A percentile compares a stretch with the other conserved stretches of the same genome.
Conservation (phyloP, 306 rosid species). For the Purshia tridentata region DNA sequence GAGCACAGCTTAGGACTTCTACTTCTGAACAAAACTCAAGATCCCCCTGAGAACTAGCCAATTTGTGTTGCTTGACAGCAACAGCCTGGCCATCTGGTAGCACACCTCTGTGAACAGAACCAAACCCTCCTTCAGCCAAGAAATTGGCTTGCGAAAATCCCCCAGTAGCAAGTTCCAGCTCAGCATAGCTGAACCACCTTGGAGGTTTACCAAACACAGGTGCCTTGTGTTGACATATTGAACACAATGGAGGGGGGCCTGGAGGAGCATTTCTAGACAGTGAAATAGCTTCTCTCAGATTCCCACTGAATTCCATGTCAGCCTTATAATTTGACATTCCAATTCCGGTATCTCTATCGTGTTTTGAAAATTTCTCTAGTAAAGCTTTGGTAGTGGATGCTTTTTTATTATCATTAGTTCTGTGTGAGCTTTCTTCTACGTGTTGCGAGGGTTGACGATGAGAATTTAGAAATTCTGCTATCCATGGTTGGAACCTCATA, state of each 20-base stretch:
- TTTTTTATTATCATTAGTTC: conserved; percentile 46
- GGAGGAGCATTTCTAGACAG: conserved; percentile 80
- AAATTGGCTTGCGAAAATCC: conserved; percentile 96
- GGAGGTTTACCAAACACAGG: conserved; percentile 99
- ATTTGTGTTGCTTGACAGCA: conserved; percentile 97
- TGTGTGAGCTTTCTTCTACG: conserved; percentile 48
- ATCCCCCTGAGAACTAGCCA: conserved; percentile 99
- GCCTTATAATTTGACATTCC: conserved; percentile 52
- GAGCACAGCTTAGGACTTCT: conserved; percentile 98
- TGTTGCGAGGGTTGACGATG: conserved; percentile 50
- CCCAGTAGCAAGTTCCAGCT: conserved; percentile 91
- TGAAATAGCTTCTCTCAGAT: conserved; percentile 84
- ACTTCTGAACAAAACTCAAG: conserved; percentile 94
- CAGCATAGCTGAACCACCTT: conserved; percentile 87
- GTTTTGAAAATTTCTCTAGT: conserved; percentile 58
- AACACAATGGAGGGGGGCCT: conserved; percentile 93
- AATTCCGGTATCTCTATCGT: conserved; percentile 61
- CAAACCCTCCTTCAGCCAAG: conserved; percentile 98
- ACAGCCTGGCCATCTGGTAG: conserved; percentile 94
- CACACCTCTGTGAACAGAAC: conserved; percentile 96
- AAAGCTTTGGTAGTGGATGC: conserved; percentile 57
- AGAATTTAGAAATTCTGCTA: conserved; percentile 57
- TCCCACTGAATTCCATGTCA: conserved; percentile 66
- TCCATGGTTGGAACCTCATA: conserved; percentile 88
- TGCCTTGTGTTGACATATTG: conserved; percentile 98